Conservation (phyloP, 768 basidiomycete genomes). For the Boletus sensibilis region DNA sequence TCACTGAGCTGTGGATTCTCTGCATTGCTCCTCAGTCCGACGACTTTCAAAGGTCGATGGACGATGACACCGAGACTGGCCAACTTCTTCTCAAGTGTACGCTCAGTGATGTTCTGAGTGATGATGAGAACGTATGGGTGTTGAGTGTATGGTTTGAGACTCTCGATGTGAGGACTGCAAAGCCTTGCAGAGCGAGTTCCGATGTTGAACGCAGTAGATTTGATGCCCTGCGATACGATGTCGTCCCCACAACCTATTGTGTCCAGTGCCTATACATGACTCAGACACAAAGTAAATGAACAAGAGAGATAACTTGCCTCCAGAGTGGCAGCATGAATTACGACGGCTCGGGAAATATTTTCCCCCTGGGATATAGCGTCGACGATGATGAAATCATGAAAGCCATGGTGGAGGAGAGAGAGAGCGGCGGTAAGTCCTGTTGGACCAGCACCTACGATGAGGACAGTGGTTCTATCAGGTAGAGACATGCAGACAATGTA, state of each 20-base stretch:
- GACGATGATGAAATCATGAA: slow-evolving; percentile 43
- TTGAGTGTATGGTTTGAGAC: slow-evolving; percentile 40
- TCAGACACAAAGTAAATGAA: slow-evolving; percentile 25
- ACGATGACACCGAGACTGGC: slow-evolving; percentile 33
- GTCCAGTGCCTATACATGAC: slow-evolving; percentile 44
- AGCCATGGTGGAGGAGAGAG: slow-evolving; percentile 42
- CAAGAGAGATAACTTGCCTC: slow-evolving; percentile 36
- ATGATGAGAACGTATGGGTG: slow-evolving; percentile 44
- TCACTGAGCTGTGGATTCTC: slow-evolving; percentile 33
- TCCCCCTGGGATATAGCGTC: slow-evolving; percentile 37
- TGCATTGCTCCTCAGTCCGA: slow-evolving; percentile 35
- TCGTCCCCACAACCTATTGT: slow-evolving; percentile 41
- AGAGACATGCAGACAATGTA: slow-evolving; percentile 20
- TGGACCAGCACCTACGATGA: slow-evolving; percentile 53
- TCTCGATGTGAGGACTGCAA: slow-evolving; percentile 31
- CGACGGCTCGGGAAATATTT: slow-evolving; percentile 44
- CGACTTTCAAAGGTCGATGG: slow-evolving; percentile 39
- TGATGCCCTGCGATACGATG: slow-evolving; percentile 39
- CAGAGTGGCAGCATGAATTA: slow-evolving; percentile 51
- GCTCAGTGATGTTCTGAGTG: slow-evolving; percentile 47
- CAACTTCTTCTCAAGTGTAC: slow-evolving; percentile 37
- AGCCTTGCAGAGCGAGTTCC: slow-evolving; percentile 33
- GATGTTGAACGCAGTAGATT: slow-evolving; percentile 26
- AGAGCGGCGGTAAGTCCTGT: slow-evolving; percentile 47
- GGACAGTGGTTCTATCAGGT: slow-evolving; percentile 39